Conservation (phyloP, 441 rosid genomes). For the Corymbia calophylla region DNA sequence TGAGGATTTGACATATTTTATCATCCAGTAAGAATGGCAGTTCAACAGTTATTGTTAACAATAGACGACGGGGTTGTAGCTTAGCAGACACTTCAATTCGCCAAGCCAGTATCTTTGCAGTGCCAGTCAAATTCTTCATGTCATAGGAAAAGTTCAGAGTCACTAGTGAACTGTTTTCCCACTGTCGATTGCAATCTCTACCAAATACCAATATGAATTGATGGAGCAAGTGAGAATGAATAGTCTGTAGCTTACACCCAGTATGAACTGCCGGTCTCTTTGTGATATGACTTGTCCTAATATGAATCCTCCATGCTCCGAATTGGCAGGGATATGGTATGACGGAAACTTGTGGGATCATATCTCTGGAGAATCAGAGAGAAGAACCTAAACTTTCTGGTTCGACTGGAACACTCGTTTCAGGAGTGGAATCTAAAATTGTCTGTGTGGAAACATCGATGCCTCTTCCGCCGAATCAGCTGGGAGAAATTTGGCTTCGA, state of each 20-base stretch:
- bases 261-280: background rate
- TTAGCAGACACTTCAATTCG: background rate
- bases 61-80: background rate
- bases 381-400: background rate
- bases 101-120: background rate
- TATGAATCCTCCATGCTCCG: background rate
- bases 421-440: constrained; percentile 6
- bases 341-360: constrained; percentile 10
- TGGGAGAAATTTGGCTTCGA: constrained; percentile 6
- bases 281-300: background rate
- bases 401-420: background rate
- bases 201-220: background rate
- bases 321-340: constrained; percentile 2
- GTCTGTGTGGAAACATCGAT: background rate
- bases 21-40: background rate
- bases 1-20: background rate
- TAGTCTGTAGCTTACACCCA: background rate
- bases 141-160: background rate
- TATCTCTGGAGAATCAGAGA: background rate
- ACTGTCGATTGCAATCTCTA: background rate
- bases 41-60: background rate
- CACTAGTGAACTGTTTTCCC: background rate
- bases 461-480: background rate
- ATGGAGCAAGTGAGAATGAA: background rate
- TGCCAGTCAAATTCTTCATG: background rate